Evolutionary conservation across 305 asterid species (phyloP), one percentile per base, ranked within the genome.

Genomic region (Solanum hybrid): DNA sequence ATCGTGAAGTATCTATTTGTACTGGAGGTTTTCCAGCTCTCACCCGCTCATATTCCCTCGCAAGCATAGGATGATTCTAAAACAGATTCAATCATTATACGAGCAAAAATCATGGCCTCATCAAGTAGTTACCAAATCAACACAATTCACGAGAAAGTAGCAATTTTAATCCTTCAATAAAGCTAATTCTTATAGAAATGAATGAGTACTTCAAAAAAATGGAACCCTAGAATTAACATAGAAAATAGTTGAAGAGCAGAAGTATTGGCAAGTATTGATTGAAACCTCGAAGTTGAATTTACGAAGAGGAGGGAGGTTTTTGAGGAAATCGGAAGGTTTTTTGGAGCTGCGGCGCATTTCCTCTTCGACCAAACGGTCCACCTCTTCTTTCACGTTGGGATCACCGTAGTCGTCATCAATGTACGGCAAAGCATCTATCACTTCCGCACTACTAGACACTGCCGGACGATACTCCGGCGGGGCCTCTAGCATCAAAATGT

Each of bases 61-160:
- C 99, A 91, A 97, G 97, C 98, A 96, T 95, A 35, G 99, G 99
- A 92, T 97, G 98, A 92, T 96, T 96, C 99, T 97, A 91, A 34
- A 91, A 85, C 79, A 69, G 6, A 84, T 46, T 20, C 73, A 46
- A 5, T 84, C 87, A 84, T 82, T 5, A 78, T 24, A 88, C 6
- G 69, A 9, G 69, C 84, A 89, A 76, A 86, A 89, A 72, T 38
- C 75, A 87, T 3, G 5, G 12, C 4, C 73, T 29, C 87, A 81
- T 66, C 78, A 80, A 56, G 9, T 46, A 71, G n/a, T 75, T 17
- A 75, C 2, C 32, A 87, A 87, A 31, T 76, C 76, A 77, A 88
- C 78, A 51, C 10, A 46, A 37, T 24, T 46, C 4, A 72, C 4
- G 3, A 26, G 5, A 87, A 72, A 69, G 7, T 35, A 37, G n/a